Percentiles rank a stretch among this genome's conserved stretches.
Evolutionary conservation across 371 early-diverging fungal genomes (phyloP).

Genomic region (Basidiobolus meristosporus): DNA sequence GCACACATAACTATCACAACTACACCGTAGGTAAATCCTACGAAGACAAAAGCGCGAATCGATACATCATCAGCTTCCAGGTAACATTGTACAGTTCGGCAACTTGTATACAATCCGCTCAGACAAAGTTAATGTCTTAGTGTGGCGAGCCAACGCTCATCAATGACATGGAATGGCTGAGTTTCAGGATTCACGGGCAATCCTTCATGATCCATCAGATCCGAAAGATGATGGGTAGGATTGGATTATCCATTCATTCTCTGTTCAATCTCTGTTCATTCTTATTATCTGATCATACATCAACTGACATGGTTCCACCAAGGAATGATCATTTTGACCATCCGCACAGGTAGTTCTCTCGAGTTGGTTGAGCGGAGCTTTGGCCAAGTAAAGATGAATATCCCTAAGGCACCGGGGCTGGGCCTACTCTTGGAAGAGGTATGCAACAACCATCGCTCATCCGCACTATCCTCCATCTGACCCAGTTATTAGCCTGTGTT

Average conservation of each 20-base stretch:
- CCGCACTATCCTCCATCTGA: neutral
- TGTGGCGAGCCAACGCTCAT: conserved; percentile 54
- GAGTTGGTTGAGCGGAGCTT: conserved; percentile 42
- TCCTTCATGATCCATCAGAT: conserved; percentile 99
- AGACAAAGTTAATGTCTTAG: conserved; percentile 6
- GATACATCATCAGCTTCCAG: conserved; percentile 58
- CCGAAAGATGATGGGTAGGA: conserved; percentile 92
- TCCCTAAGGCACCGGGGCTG: conserved; percentile 95
- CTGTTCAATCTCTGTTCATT: neutral
- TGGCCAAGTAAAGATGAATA: conserved; percentile 48
- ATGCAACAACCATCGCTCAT: neutral
- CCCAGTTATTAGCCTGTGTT: conserved; percentile 28
- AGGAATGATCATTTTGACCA: conserved; percentile 57
- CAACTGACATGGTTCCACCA: neutral
- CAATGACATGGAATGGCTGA: conserved; percentile 78
- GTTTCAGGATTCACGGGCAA: conserved; percentile 86
- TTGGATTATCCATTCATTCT: neutral
- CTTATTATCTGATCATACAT: neutral
- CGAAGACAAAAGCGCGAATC: conserved; percentile 48
- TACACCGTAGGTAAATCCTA: conserved; percentile 72
- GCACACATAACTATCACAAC: conserved; percentile 93
- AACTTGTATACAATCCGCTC: neutral
- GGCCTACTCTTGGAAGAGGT: conserved; percentile 82
- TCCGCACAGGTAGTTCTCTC: conserved; percentile 51
- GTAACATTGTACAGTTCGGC: conserved; percentile 12